Conservation (phyloP, 306 rosid genomes). For the Canavalia gladiata region DNA sequence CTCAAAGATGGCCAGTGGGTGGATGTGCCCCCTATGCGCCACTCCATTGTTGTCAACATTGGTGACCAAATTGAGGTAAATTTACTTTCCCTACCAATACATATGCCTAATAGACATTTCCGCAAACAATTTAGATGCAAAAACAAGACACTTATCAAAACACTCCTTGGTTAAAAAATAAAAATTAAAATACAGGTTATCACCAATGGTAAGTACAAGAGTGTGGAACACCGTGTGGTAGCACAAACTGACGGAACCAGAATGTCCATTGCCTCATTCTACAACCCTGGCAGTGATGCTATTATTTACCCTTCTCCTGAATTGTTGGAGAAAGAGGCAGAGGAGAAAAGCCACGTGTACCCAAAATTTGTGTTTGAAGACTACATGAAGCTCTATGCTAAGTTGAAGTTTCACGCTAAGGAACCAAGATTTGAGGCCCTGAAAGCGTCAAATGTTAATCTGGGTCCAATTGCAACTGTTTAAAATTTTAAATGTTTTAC, state of each 20-base stretch:
- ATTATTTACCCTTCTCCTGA: slow-evolving; percentile 83
- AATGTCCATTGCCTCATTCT: slow-evolving; percentile 96
- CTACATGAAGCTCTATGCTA: slow-evolving; percentile 87
- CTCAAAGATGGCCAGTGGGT: slow-evolving; percentile 86
- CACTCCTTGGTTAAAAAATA: not conserved
- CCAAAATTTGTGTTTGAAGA: slow-evolving; percentile 92
- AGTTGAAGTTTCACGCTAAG: slow-evolving; percentile 78
- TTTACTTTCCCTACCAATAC: not conserved
- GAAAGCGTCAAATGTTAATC: slow-evolving; percentile 56
- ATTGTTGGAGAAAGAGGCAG: slow-evolving; percentile 72
- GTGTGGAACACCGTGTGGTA: slow-evolving; percentile 88
- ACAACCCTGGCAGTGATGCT: slow-evolving; percentile 91
- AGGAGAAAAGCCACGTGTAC: slow-evolving; percentile 70
- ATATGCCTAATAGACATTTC: slow-evolving; percentile 18
- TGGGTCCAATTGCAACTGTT: slow-evolving; percentile 77
- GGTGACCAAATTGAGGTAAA: slow-evolving; percentile 95
- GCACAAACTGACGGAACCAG: slow-evolving; percentile 81
- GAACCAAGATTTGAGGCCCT: slow-evolving; percentile 91
- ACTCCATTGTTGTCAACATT: slow-evolving; percentile 83
- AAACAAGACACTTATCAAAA: slow-evolving; percentile 10
- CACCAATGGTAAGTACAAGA: slow-evolving; percentile 91
- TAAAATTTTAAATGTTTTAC: slow-evolving; percentile 6
- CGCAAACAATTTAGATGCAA: slow-evolving; percentile 23
- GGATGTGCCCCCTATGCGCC: slow-evolving; percentile 93
- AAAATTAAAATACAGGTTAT: slow-evolving; percentile 62